These are phyloP conservation scores for Huntiella abstrusa DNA, from an alignment of 2,329 filamentous ascomycete genomes.

Conservation along the genomic window DNA sequence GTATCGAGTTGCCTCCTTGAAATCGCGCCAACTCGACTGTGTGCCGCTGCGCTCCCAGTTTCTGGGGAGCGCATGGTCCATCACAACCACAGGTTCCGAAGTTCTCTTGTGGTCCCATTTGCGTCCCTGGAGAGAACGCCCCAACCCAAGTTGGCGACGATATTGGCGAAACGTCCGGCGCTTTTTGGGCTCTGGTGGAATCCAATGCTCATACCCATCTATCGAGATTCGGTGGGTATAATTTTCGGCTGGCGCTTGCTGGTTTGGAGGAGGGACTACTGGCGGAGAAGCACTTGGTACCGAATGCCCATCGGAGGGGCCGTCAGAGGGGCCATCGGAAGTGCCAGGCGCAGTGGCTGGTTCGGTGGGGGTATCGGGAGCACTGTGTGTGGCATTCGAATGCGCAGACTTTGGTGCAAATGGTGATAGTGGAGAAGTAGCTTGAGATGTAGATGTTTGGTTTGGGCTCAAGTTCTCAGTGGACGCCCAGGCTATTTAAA, in stretches of 20 bases:
- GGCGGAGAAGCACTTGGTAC: slow-evolving; percentile 15
- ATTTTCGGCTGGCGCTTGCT: slow-evolving; percentile 21
- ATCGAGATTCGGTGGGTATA: slow-evolving; percentile 24
- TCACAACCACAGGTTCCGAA: slow-evolving; percentile 34
- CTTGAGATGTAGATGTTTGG: not conserved
- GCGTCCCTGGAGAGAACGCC: slow-evolving; percentile 25
- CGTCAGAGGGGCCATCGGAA: slow-evolving; percentile 19
- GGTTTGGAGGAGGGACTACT: slow-evolving; percentile 23
- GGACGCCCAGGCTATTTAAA: not conserved
- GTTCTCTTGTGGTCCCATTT: slow-evolving; percentile 42
- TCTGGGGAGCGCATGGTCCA: slow-evolving; percentile 5
- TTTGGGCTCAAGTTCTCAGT: not conserved
- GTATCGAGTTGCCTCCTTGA: slow-evolving; percentile 25
- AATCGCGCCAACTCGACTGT: slow-evolving; percentile 29
- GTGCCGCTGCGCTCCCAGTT: slow-evolving; percentile 8
- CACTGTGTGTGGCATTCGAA: slow-evolving; percentile 12
- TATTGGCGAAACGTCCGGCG: slow-evolving; percentile 5
- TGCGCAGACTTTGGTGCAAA: not conserved
- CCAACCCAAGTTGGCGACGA: slow-evolving; percentile 8
- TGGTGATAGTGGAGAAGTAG: not conserved
- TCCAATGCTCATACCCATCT: slow-evolving; percentile 28
- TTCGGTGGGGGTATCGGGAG: slow-evolving; percentile 20
- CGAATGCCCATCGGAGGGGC: no score
- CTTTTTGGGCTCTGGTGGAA: slow-evolving; percentile 2
- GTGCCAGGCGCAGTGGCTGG: slow-evolving; percentile 16